Evolutionary conservation across 2,329 filamentous ascomycete genomes (phyloP), one percentile per base, ranked within the genome.

Genomic region (Fusarium guadeloupense): DNA sequence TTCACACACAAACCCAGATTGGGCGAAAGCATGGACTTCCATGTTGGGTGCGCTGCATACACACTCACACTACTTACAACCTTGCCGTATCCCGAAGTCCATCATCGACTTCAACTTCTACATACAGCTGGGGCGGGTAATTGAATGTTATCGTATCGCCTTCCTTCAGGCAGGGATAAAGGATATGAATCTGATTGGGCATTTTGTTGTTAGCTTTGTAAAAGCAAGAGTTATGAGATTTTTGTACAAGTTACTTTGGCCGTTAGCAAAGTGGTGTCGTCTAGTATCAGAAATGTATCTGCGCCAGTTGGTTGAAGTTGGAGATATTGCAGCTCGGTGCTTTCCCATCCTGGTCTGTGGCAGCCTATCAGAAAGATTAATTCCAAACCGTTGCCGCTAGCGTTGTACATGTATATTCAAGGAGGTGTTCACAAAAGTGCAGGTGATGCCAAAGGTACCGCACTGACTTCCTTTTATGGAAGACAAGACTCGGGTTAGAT

Each of bases 361-460:
- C 26, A 14, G 7, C 60, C 60, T 61, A 64, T 64, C 42, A 51
- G 25, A 34, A 10, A 17, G 25, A 14, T 20, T 25, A 16, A 17
- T 17, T n/a, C 33, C 20, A 28, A 44, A 41, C 59, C 60, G 54
- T 51, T 56, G 34, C n/a, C 43, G 40, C 46, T 64, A 63, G 50
- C 60, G 59, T 55, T 58, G 28, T 28, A 28, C 52, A 54, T 38
- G 31, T 25, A 34, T 44, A 47, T 54, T 42, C 23, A 45, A 25
- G 48, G 34, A 44, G 48, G 48, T 52, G 48, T 52, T 52, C 31
- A 20, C 42, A 33, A 46, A 48, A 45, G 25, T 43, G 41, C 59
- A 64, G 54, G 54, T 56, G 60, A 49, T 54, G 40, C 37, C 42
- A 34, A 60, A 63, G 50, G 56, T 58, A 30, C 50, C 57, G 46